phyloP scores from a whole-genome alignment of 1,284 basidiomycete species.

The Pterulicium gracile region DNA sequence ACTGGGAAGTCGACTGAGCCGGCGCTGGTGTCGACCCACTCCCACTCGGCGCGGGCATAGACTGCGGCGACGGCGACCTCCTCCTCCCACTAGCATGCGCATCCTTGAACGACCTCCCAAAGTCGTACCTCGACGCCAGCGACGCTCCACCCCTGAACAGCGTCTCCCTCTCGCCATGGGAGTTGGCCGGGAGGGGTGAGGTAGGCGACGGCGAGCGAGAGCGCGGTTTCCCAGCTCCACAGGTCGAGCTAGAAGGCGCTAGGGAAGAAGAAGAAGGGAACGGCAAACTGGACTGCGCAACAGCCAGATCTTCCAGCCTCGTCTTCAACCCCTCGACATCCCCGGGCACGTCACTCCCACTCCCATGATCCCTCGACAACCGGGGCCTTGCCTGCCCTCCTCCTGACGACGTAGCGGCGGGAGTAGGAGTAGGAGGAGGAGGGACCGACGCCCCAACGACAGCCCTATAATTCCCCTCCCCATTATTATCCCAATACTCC shows the following conservation, averaged over 20 bases:
- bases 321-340: slow-evolving; percentile 38
- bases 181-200: slow-evolving; percentile 11
- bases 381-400: slow-evolving; percentile 14
- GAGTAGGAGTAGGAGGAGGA: not conserved
- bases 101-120: slow-evolving; percentile 35
- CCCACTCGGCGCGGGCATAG: too few species aligned
- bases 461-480: slow-evolving; percentile 70
- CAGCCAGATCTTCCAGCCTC: slow-evolving; percentile 48
- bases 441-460: not conserved
- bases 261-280: not conserved
- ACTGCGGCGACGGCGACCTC: not conserved
- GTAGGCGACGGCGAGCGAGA: slow-evolving; percentile 13
- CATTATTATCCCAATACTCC: slow-evolving; percentile 91
- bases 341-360: slow-evolving; percentile 11
- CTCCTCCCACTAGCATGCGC: too few species aligned
- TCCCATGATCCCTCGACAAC: slow-evolving; percentile 16
- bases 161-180: slow-evolving; percentile 7
- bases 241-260: not conserved
- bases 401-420: slow-evolving; percentile 5
- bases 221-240: slow-evolving; percentile 12
- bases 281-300: slow-evolving; percentile 15
- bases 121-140: slow-evolving; percentile 44
- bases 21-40: too few species aligned
- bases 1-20: too few species aligned
- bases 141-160: slow-evolving; percentile 11